Conservation (phyloP, 306 rosid species). For the Inga leiocalycina region DNA sequence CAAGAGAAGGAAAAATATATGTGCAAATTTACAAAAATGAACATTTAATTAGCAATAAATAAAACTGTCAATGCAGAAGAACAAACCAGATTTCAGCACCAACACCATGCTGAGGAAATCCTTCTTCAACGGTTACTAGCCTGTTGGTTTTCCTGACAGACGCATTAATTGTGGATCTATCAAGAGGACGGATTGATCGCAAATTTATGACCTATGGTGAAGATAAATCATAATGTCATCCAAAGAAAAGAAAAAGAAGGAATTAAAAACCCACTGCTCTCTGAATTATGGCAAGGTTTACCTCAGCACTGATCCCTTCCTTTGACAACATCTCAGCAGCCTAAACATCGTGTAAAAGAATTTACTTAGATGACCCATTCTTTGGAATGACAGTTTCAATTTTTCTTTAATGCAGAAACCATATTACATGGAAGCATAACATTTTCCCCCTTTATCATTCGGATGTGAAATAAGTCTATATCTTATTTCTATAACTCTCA, state of each 20-base stretch:
- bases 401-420: neutral
- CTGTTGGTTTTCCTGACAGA: conserved; percentile 97
- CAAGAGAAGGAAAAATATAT: conserved; percentile 28
- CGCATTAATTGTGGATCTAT: conserved; percentile 84
- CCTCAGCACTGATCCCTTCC: conserved; percentile 99
- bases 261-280: neutral
- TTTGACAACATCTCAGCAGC: conserved; percentile 89
- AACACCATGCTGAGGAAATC: conserved; percentile 99
- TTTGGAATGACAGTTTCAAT: conserved; percentile 1
- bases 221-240: conserved; percentile 11
- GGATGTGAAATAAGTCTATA: conserved; percentile 27
- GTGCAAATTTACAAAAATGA: conserved; percentile 3
- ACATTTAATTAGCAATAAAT: conserved; percentile 22
- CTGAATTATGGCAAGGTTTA: conserved; percentile 38
- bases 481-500: conserved; percentile 12
- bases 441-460: conserved; percentile 11
- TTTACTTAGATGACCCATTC: conserved; percentile 26
- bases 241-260: neutral
- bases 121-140: conserved; percentile 95
- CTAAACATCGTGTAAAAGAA: conserved; percentile 52
- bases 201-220: conserved; percentile 75
- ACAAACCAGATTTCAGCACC: conserved; percentile 97
- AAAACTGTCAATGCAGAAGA: conserved; percentile 29
- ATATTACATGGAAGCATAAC: neutral
- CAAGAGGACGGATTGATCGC: conserved; percentile 94